Evolutionary conservation across 768 basidiomycete species (phyloP), one percentile per base, ranked within the genome.

Genomic region (Strobilomyces dryophilus): DNA sequence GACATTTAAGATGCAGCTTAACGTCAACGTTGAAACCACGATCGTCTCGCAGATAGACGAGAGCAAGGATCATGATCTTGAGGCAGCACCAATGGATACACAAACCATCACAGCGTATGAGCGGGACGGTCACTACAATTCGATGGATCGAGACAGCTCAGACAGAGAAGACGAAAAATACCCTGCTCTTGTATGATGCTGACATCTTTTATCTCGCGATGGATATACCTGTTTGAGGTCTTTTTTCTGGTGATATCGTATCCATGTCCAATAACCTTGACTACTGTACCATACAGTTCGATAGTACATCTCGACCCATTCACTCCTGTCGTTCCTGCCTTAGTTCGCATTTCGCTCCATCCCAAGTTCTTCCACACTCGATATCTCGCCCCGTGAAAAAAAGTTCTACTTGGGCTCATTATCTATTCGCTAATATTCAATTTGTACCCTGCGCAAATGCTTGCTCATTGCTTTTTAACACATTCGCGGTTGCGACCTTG

Each of bases 21-120:
- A 71, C 14, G 67, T 69, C 55, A 69, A 69, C 40, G 69, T 69
- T 4, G 68, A 69, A 24, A 69, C 69, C 0, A 69, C 69, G 4
- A 55, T 71, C 14, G 64, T 69, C 6, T 69, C 67, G 12, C 63
- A 65, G 29, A 63, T 69, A 2, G 67, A 69, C 34, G 69, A 65
- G 10, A 49, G 57, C 32, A 58, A 59, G 34, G 60, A 57, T n/a
- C 55, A 52, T 21, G 67, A 67, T 21, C 51, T 68, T 6, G 67
- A 68, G 18, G 40, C 54, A 29, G n/a, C 31, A 20, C 54, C 47
- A 4, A 29, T 15, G 1, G 44, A 47, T n/a, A 43, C 50, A 10
- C 61, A 48, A 5, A 59, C 53, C n/a, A 44, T 56, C 7, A 50
- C 51, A 12, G 53, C 45, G 12, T 66, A 53, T 21, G 66, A 66